A percentile compares a stretch with the other conserved stretches of the same genome.
phyloP scores from a whole-genome alignment of 148 eudicot genomes.

The Persicaria maculosa region DNA sequence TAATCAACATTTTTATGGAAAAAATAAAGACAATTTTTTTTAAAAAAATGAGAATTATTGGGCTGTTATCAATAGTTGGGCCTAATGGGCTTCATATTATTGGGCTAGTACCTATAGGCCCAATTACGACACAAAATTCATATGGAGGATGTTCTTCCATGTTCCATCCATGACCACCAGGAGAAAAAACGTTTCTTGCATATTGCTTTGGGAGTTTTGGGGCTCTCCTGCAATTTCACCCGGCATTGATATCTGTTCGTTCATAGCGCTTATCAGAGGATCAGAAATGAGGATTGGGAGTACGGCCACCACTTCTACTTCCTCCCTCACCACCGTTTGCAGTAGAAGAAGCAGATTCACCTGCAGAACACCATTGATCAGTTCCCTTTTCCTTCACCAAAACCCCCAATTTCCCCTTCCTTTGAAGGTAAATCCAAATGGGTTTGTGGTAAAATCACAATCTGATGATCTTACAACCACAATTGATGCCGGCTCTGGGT shows the following conservation, averaged over 20 bases:
- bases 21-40: too few species aligned
- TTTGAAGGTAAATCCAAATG: not conserved
- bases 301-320: not conserved
- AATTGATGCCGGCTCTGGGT: not conserved
- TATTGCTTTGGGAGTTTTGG: not conserved
- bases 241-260: not conserved
- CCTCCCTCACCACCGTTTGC: not conserved
- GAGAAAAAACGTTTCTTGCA: not conserved
- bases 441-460: not conserved
- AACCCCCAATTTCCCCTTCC: not conserved
- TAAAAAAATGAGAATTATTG: too few species aligned
- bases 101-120: not conserved
- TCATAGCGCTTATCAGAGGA: not conserved
- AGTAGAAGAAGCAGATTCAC: constrained; percentile 1
- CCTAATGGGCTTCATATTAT: not conserved
- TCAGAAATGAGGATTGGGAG: not conserved
- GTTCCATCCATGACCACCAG: not conserved
- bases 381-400: not conserved
- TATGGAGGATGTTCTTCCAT: not conserved
- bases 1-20: too few species aligned
- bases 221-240: not conserved
- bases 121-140: not conserved
- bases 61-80: not conserved
- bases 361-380: constrained; percentile 4
- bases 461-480: not conserved